A percentile compares a stretch with the other conserved stretches of the same genome.
phyloP scores from a whole-genome alignment of 257 asterid species.

The Solanum chiquidenum region DNA sequence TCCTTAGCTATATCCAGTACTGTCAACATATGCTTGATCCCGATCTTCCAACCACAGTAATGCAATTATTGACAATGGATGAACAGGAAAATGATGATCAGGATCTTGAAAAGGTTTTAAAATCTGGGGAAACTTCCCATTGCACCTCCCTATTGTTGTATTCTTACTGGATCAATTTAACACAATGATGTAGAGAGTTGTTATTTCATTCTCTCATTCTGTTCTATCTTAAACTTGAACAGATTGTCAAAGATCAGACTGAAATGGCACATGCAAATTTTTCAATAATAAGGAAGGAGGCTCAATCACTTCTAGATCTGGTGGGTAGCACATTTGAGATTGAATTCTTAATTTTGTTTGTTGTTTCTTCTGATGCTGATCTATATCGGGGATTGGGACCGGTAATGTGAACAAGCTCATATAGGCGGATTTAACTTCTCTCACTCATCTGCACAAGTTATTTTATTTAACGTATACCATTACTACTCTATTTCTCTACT shows the following conservation, averaged over 20 bases:
- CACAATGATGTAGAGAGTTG: not conserved
- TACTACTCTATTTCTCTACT: not conserved
- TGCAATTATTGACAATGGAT: conserved; percentile 62
- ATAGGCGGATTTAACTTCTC: not conserved
- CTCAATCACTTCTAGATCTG: conserved; percentile 68
- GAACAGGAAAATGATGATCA: conserved; percentile 71
- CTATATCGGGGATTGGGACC: not conserved
- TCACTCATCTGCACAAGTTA: not conserved
- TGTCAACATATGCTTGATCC: conserved; percentile 90
- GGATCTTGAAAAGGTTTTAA: conserved; percentile 71
- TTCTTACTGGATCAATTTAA: not conserved
- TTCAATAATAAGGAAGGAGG: conserved; percentile 73
- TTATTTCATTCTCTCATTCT: not conserved
- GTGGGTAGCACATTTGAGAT: conserved; percentile 23
- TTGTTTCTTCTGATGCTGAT: not conserved
- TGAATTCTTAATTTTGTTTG: not conserved
- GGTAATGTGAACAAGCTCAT: not conserved
- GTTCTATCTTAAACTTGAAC: conserved; percentile 7
- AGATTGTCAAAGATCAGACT: conserved; percentile 88
- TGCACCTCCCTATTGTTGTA: not conserved
- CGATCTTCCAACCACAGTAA: conserved; percentile 58
- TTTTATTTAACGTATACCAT: not conserved
- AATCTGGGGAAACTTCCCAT: not conserved
- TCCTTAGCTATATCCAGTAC: conserved; percentile 88
- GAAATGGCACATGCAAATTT: conserved; percentile 72